Conservation (phyloP, 768 basidiomycete genomes). For the Boletus edulis region DNA sequence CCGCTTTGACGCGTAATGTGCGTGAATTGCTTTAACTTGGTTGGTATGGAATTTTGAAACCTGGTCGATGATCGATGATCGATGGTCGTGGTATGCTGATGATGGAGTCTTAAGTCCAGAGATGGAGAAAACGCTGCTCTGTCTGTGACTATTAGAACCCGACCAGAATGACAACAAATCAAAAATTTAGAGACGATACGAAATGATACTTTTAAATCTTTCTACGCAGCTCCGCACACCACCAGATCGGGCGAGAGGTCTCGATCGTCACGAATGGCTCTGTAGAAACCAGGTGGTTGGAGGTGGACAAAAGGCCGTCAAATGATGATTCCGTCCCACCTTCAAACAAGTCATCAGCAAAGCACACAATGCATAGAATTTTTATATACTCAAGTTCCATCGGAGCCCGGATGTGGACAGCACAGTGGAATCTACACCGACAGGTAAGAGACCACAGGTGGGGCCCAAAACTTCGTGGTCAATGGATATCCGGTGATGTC, state of each 20-base stretch:
- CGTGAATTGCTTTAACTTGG: no score
- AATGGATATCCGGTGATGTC: conserved; percentile 75
- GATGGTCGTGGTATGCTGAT: no score
- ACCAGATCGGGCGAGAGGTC: conserved; percentile 85
- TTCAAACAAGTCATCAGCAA: conserved; percentile 27
- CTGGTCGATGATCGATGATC: no score
- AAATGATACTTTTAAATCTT: not conserved
- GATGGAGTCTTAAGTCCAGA: no score
- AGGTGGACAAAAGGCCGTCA: conserved; percentile 85
- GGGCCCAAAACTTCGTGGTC: conserved; percentile 74
- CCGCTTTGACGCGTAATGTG: no score
- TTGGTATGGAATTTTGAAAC: no score
- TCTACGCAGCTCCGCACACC: conserved; percentile 72
- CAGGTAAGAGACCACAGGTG: conserved; percentile 93
- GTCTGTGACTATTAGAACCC: no score
- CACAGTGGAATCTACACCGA: conserved; percentile 74
- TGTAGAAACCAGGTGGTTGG: conserved; percentile 81
- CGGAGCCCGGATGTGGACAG: conserved; percentile 81
- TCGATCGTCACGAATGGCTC: conserved; percentile 65
- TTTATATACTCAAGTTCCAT: conserved; percentile 80
- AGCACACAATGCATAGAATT: not conserved
- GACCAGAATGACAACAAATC: no score
- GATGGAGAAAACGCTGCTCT: no score
- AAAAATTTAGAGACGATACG: no score
- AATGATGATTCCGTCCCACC: conserved; percentile 72